Base-by-base conservation (phyloP, 1,139 yeast genomes). In the Diutina catenulata region DNA sequence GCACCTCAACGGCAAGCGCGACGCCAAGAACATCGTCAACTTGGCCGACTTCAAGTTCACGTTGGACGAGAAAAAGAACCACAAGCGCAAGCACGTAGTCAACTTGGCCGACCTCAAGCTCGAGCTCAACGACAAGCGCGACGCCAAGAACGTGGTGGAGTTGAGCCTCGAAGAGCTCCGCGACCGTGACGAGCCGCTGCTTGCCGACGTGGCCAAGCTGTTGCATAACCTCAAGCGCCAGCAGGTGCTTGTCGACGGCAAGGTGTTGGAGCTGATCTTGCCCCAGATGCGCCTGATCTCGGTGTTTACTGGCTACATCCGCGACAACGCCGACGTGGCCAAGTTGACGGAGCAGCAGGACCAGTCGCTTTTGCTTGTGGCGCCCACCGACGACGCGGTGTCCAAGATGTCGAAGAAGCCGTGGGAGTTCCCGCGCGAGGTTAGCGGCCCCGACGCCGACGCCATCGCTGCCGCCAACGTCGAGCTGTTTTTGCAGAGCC, bases 341-440 rank as follows among this genome's bases (percentile, higher is more conserved):
- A 39, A 49, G 20, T 61, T 59, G 44, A 68, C 74, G 38, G 75
- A 68, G 38, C 48, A 52, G 25, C 47, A 54, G 19, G 45, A 55
- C 22, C 54, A 54, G 42, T 56, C 74, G 56, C 39, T 43, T 19
- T 62, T 70, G 45, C 58, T 80, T 6, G 67, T 80, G 47, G 78
- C 84, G 3, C 87, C 88, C 5, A 60, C 71, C 2, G 71, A 80
- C 49, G 53, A 55, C 16, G 82, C 82, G 3, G 59, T 80, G 21
- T 56, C 50, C 26, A 43, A 42, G 24, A 54, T 57, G 52, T 45
- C 55, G 47, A 26, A 50, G 56, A 79, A 79, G 49, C 87, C 87
- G 26, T 79, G 87, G 87, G 76, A 76, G 49, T 79, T 76, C 51
- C 87, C 88, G 1, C 53, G 49, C 8, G 43, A 58, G 2, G 56